A percentile compares a stretch with the other conserved stretches of the same genome.
phyloP scores from a whole-genome alignment of 1,139 yeast species.

The Nakaseomyces uthaithaninus region DNA sequence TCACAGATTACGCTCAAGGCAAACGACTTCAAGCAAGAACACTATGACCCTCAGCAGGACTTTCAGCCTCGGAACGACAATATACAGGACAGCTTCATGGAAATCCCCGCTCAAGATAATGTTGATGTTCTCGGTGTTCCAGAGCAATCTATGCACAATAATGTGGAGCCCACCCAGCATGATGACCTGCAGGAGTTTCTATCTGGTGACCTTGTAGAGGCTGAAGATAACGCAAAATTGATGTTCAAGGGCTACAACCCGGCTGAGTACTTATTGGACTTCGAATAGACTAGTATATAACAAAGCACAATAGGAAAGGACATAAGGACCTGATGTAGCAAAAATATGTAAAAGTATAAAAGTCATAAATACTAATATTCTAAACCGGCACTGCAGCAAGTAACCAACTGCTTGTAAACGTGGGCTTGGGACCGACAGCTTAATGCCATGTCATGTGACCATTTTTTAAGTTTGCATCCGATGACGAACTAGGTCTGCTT shows the following conservation, averaged over 20 bases:
- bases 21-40: constrained; percentile 7
- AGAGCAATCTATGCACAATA: neutral
- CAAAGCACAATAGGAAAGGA: neutral
- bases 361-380: too few species aligned
- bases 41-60: neutral
- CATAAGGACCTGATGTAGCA: neutral
- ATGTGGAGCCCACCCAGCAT: constrained; percentile 8
- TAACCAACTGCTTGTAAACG: too few species aligned
- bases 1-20: constrained; percentile 1
- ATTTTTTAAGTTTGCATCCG: too few species aligned
- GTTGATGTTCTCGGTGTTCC: too few species aligned
- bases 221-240: constrained; percentile 29
- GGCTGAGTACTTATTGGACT: constrained; percentile 27
- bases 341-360: neutral
- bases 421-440: too few species aligned
- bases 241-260: constrained; percentile 21
- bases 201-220: constrained; percentile 29
- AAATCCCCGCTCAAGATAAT: constrained; percentile 1
- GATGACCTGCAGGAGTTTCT: constrained; percentile 29
- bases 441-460: too few species aligned
- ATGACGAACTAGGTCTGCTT: too few species aligned
- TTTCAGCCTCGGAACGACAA: too few species aligned
- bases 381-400: too few species aligned
- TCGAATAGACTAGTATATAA: constrained; percentile 15
- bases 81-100: neutral